phyloP scores from a whole-genome alignment of 768 basidiomycete genomes.

The Amyloporia xantha region DNA sequence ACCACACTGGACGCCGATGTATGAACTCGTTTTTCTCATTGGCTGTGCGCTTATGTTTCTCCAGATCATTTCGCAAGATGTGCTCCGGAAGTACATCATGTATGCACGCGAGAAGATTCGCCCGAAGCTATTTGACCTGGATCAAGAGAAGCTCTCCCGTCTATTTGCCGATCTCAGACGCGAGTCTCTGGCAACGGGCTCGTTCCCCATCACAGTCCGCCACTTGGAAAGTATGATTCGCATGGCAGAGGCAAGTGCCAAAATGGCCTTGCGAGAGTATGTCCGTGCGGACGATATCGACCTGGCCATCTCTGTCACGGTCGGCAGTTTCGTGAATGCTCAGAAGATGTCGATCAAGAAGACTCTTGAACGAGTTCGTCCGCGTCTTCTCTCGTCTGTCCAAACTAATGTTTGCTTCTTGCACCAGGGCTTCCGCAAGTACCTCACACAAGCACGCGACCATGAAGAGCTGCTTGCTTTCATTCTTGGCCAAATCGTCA shows the following conservation, averaged over 20 bases:
- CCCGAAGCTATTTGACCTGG: constrained; percentile 91
- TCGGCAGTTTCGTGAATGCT: constrained; percentile 91
- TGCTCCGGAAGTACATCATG: constrained; percentile 98
- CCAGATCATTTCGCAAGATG: constrained; percentile 94
- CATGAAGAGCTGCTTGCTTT: constrained; percentile 94
- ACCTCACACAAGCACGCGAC: constrained; percentile 91
- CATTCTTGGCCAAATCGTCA: constrained; percentile 88
- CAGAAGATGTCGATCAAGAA: constrained; percentile 99
- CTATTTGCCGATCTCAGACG: constrained; percentile 93
- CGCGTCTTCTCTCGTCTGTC: background rate
- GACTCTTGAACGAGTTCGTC: constrained; percentile 84
- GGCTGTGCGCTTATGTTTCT: background rate
- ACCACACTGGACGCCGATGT: constrained; percentile 89
- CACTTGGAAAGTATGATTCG: constrained; percentile 99
- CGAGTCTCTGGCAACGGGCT: constrained; percentile 96
- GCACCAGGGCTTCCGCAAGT: constrained; percentile 88
- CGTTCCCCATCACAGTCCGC: constrained; percentile 96
- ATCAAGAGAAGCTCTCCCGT: constrained; percentile 91
- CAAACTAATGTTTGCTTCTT: too few species aligned
- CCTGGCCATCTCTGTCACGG: constrained; percentile 91
- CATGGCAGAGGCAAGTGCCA: constrained; percentile 97
- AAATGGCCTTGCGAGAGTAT: constrained; percentile 96
- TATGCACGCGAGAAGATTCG: constrained; percentile 90
- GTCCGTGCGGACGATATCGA: constrained; percentile 96
- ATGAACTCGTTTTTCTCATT: constrained; percentile 10